Evolutionary conservation across 306 rosid species (phyloP).

Genomic region (Canavalia gladiata): DNA sequence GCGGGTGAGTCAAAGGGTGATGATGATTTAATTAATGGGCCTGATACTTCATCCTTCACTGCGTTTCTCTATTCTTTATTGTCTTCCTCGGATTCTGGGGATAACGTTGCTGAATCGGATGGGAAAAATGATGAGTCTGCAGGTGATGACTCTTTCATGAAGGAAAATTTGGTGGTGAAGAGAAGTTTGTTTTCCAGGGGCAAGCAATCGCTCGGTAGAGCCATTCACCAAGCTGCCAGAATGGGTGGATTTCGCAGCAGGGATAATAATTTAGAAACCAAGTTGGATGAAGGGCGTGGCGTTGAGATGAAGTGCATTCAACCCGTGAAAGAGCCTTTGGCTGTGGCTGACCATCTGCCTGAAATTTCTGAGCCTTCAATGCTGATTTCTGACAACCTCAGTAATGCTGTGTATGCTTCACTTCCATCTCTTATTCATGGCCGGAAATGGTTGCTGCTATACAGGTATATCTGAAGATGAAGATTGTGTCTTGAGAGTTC

Average conservation of each 20-base stretch:
- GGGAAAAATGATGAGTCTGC: slow-evolving; percentile 44
- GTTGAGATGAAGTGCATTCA: slow-evolving; percentile 69
- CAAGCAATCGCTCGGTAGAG: slow-evolving; percentile 71
- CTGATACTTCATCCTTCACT: slow-evolving; percentile 90
- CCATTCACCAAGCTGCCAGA: slow-evolving; percentile 64
- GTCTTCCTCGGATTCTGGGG: slow-evolving; percentile 66
- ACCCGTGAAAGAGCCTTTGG: slow-evolving; percentile 51
- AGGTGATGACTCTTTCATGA: slow-evolving; percentile 39
- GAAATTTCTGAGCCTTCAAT: slow-evolving; percentile 77
- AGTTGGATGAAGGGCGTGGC: slow-evolving; percentile 41
- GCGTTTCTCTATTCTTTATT: slow-evolving; percentile 85
- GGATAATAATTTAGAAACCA: slow-evolving; percentile 44
- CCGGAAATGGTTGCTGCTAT: slow-evolving; percentile 86
- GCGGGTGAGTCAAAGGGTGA: slow-evolving; percentile 48
- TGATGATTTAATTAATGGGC: slow-evolving; percentile 62
- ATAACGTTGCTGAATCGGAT: slow-evolving; percentile 43
- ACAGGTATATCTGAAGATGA: slow-evolving; percentile 64
- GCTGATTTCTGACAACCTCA: slow-evolving; percentile 64
- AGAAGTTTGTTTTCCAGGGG: slow-evolving; percentile 73
- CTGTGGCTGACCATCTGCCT: slow-evolving; percentile 53
- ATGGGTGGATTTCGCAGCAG: slow-evolving; percentile 64
- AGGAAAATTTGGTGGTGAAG: slow-evolving; percentile 62
- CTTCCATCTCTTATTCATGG: slow-evolving; percentile 86
- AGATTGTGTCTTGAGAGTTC: slow-evolving; percentile 36
- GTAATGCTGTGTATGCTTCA: slow-evolving; percentile 71